Percentiles rank a stretch among this genome's conserved stretches.
These are phyloP conservation scores for Claviceps monticola DNA, from an alignment of 2,329 filamentous ascomycete genomes.

Conservation along the genomic window DNA sequence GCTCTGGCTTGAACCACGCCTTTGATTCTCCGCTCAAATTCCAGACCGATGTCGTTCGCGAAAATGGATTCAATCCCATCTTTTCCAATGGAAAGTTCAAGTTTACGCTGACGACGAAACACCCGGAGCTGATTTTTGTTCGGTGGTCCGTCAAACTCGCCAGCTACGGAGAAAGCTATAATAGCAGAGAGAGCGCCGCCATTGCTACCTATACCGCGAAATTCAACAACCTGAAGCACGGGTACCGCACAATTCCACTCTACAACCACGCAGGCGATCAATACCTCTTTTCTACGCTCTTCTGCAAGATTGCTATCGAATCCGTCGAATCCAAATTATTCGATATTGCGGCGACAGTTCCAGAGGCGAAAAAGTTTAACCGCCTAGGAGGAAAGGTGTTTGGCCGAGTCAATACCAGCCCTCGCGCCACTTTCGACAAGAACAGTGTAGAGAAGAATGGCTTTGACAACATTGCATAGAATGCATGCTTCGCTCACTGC, in stretches of 20 bases:
- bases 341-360: slow-evolving; percentile 27
- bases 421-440: slow-evolving; percentile 38
- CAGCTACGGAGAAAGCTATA: slow-evolving; percentile 56
- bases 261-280: slow-evolving; percentile 82
- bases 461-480: slow-evolving; percentile 23
- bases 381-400: slow-evolving; percentile 44
- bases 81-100: slow-evolving; percentile 63
- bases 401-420: slow-evolving; percentile 37
- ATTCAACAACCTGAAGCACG: slow-evolving; percentile 75
- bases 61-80: slow-evolving; percentile 86
- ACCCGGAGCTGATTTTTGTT: slow-evolving; percentile 85
- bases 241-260: slow-evolving; percentile 83
- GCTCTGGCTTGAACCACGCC: slow-evolving; percentile 36
- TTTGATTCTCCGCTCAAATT: slow-evolving; percentile 54
- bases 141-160: slow-evolving; percentile 87
- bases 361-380: slow-evolving; percentile 39
- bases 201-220: slow-evolving; percentile 89
- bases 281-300: slow-evolving; percentile 87
- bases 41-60: slow-evolving; percentile 65
- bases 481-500: background rate
- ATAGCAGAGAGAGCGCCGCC: slow-evolving; percentile 40
- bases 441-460: slow-evolving; percentile 32
- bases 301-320: slow-evolving; percentile 68
- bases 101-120: slow-evolving; percentile 81
- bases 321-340: slow-evolving; percentile 43